Percentiles rank a stretch among this genome's conserved stretches.
These are phyloP conservation scores for Xylariaceae sp. DNA, from an alignment of 2,329 filamentous ascomycete genomes.

Conservation along the genomic window DNA sequence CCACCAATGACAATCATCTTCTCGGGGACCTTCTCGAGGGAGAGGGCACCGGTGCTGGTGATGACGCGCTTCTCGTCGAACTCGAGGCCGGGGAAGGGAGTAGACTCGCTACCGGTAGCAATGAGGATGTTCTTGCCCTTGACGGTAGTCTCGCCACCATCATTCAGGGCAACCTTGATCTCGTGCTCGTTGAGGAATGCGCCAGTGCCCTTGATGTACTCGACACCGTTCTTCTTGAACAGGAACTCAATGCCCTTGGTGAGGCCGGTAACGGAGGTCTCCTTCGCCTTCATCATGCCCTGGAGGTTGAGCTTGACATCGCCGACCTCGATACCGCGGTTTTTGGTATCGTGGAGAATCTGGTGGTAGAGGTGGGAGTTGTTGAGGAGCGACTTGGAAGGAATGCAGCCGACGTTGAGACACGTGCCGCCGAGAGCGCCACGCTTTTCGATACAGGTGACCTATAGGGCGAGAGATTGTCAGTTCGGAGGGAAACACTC, in stretches of 20 bases:
- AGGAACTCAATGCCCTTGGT: slow-evolving; percentile 98
- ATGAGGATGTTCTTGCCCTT: slow-evolving; percentile 97
- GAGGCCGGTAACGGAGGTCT: slow-evolving; percentile 77
- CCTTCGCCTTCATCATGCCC: slow-evolving; percentile 99
- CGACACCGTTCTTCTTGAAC: slow-evolving; percentile 98
- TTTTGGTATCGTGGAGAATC: slow-evolving; percentile 93
- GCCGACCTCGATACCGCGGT: slow-evolving; percentile 93
- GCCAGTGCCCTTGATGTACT: slow-evolving; percentile 92
- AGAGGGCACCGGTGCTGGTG: slow-evolving; percentile 90
- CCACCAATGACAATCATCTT: slow-evolving; percentile 96
- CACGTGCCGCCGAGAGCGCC: slow-evolving; percentile 92
- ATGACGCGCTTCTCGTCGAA: slow-evolving; percentile 98
- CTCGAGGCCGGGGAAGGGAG: slow-evolving; percentile 90
- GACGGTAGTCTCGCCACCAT: slow-evolving; percentile 84
- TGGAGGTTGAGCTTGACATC: slow-evolving; percentile 93
- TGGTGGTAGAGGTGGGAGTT: slow-evolving; percentile 98
- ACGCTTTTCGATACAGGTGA: slow-evolving; percentile 97
- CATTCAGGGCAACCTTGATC: slow-evolving; percentile 81
- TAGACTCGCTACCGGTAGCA: slow-evolving; percentile 90
- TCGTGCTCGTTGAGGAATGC: slow-evolving; percentile 86
- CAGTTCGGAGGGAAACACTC: slow-evolving; percentile 3
- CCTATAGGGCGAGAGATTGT: slow-evolving; percentile 45
- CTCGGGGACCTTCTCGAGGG: slow-evolving; percentile 85
- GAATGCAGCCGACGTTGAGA: slow-evolving; percentile 98
- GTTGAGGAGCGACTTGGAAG: slow-evolving; percentile 98